A percentile compares a stretch with the other conserved stretches of the same genome.
Evolutionary conservation across 116 monocot species (phyloP).

Genomic region (Trichopus zeylanicus): DNA sequence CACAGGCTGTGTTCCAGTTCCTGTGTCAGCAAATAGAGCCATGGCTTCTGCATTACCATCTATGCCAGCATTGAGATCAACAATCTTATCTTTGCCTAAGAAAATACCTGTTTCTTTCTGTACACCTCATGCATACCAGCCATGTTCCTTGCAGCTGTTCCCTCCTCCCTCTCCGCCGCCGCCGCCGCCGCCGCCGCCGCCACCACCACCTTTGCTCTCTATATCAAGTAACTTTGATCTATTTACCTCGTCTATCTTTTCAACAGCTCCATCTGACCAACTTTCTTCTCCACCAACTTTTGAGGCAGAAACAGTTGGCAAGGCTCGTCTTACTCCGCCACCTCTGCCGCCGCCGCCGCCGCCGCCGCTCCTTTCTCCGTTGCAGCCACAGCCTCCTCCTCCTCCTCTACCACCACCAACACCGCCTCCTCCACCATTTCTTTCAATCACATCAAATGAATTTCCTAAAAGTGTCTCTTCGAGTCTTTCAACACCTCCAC

Average conservation of each 20-base stretch:
- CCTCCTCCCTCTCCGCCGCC: slow-evolving; percentile 4
- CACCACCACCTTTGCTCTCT: slow-evolving; percentile 1
- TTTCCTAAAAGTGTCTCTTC: no score
- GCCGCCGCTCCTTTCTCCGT: no score
- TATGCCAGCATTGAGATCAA: neutral
- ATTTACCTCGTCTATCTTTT: neutral
- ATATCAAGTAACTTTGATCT: neutral
- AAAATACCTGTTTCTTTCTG: neutral
- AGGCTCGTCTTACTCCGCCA: slow-evolving; percentile 2
- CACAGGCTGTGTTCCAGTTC: neutral
- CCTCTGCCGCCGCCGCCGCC: no score
- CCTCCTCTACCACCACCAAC: neutral
- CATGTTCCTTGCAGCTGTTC: slow-evolving; percentile 4
- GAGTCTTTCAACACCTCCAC: neutral
- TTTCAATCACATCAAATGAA: no score
- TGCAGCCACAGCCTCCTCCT: no score
- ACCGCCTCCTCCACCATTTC: slow-evolving; percentile 1
- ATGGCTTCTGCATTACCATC: slow-evolving; percentile 1
- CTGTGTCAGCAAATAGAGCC: slow-evolving; percentile 1
- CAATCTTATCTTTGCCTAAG: neutral
- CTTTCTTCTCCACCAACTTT: no score
- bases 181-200: neutral
- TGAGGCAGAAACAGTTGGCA: no score
- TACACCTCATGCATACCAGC: neutral
- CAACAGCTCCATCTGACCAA: no score